phyloP scores from a whole-genome alignment of 177 flowering plant genomes.

The Vitis hybrid region DNA sequence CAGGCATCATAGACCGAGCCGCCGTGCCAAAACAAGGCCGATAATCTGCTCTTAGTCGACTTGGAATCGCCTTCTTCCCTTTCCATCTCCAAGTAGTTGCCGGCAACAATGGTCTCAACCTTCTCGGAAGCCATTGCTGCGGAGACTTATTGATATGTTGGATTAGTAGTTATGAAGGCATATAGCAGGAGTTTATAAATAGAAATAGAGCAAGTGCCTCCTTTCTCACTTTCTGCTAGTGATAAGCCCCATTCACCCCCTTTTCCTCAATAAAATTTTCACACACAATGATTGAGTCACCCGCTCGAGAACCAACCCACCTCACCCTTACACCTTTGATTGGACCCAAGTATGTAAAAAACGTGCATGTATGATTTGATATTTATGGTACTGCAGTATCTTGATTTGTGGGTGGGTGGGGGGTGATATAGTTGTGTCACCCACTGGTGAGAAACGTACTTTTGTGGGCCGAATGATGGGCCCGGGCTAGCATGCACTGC shows the following conservation, averaged over 20 bases:
- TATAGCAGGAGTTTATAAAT: conserved; percentile 22
- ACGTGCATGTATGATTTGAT: not conserved
- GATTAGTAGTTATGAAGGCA: not conserved
- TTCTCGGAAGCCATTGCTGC: conserved; percentile 83
- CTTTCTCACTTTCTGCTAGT: not conserved
- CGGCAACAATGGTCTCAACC: conserved; percentile 85
- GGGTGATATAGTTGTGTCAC: conserved; percentile 17
- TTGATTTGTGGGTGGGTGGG: conserved; percentile 5
- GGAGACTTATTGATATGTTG: conserved; percentile 5
- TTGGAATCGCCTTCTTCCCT: conserved; percentile 44
- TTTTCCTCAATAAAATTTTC: conserved; percentile 2
- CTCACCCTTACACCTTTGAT: conserved; percentile 7
- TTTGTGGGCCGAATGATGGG: conserved; percentile 35
- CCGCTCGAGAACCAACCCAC: conserved; percentile 12
- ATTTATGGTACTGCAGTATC: not conserved
- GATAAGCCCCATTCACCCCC: not conserved
- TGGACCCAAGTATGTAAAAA: not conserved
- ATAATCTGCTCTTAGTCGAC: conserved; percentile 43
- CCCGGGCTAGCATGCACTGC: conserved; percentile 50
- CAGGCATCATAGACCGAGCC: conserved; percentile 95
- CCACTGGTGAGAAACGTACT: conserved; percentile 4
- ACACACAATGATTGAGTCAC: conserved; percentile 27
- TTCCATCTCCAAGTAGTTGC: conserved; percentile 90
- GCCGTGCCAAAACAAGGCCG: conserved; percentile 81
- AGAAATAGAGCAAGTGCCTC: conserved; percentile 14